phyloP scores from a whole-genome alignment of 2,329 filamentous ascomycete genomes.

The Xylariaceae sp. region DNA sequence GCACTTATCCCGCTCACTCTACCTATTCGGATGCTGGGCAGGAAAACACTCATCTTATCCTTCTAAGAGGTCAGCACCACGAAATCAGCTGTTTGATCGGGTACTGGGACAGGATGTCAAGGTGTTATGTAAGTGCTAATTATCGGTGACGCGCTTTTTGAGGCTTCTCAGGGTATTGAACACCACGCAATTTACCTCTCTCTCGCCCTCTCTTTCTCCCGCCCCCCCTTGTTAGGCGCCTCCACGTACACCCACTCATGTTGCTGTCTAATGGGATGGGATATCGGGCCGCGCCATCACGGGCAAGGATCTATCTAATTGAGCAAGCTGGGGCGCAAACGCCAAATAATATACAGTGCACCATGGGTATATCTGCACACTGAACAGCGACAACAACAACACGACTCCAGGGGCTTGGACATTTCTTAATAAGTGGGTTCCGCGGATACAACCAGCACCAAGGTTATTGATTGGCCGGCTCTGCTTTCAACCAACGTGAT shows the following conservation, averaged over 20 bases:
- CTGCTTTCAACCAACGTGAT: conserved; percentile 1
- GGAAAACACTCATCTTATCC: not conserved
- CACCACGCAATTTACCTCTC: not conserved
- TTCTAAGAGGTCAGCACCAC: not conserved
- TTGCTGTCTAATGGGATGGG: not conserved
- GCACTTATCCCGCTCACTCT: not conserved
- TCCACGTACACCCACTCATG: not conserved
- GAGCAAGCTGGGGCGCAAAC: not conserved
- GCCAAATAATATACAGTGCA: not conserved
- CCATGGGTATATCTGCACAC: not conserved
- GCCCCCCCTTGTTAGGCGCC: not conserved
- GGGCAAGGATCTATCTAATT: not conserved
- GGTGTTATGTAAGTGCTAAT: not conserved
- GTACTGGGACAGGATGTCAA: not conserved
- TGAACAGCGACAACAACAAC: not conserved
- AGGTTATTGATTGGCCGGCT: not conserved
- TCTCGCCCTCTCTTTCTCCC: no score
- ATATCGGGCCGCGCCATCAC: not conserved
- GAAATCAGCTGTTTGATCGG: not conserved
- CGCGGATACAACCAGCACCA: not conserved
- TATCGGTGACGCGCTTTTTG: not conserved
- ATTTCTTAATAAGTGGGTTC: conserved; percentile 4
- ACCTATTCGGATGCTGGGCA: not conserved
- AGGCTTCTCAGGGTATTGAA: not conserved
- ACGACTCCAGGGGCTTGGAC: conserved; percentile 2